Percentiles rank a stretch among this genome's conserved stretches.
Evolutionary conservation across 345 rosid species (phyloP).

Genomic region (Moricandia moricandioides): DNA sequence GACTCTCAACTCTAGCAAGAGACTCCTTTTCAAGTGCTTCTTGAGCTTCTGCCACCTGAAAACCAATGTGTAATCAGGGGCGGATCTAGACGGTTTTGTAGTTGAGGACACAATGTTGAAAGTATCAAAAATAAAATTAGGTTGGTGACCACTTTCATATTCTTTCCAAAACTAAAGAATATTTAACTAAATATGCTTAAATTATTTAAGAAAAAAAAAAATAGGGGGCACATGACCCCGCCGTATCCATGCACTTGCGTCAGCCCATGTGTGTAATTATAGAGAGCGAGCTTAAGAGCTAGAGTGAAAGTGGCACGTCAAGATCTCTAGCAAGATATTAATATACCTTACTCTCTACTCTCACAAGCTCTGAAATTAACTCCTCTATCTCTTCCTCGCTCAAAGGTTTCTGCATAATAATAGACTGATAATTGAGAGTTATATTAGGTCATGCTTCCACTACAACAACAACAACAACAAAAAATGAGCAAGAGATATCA

Average conservation of each 20-base stretch:
- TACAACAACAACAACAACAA: neutral
- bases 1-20: conserved; percentile 66
- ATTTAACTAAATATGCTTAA: too few relatives aligned
- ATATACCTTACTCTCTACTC: conserved; percentile 92
- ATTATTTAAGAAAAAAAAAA: too few relatives aligned
- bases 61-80: conserved; percentile 44
- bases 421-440: neutral
- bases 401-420: conserved; percentile 59
- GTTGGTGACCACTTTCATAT: too few relatives aligned
- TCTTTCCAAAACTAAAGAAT: too few relatives aligned
- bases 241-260: too few relatives aligned
- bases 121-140: too few relatives aligned
- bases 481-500: conserved; percentile 6
- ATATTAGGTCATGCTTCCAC: neutral
- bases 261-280: conserved; percentile 26
- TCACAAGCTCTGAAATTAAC: conserved; percentile 65
- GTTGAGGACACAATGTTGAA: too few relatives aligned
- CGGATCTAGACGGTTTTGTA: too few relatives aligned
- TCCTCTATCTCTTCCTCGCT: conserved; percentile 87
- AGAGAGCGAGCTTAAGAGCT: conserved; percentile 19
- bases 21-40: conserved; percentile 95
- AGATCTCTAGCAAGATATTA: conserved; percentile 14
- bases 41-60: conserved; percentile 97
- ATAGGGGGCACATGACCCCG: too few relatives aligned
- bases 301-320: conserved; percentile 6